Evolutionary conservation across 208 protist genomes (phyloP).

Genomic region (Leishmania turanica): DNA sequence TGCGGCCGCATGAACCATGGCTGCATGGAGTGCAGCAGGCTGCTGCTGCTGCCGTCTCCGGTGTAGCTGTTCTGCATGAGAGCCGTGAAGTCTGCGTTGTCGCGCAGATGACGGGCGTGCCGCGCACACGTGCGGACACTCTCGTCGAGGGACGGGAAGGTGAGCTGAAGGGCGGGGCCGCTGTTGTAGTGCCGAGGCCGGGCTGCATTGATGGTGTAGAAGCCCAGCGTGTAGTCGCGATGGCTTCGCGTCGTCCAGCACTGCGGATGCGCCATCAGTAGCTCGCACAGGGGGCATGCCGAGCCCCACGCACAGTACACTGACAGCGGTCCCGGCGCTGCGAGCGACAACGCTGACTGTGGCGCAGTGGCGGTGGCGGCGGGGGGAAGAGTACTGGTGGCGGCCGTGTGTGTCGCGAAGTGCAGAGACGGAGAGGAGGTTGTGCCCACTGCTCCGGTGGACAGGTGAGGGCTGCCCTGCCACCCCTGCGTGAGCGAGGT

Average conservation of each 20-base stretch:
- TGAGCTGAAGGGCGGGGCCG: constrained; percentile 27
- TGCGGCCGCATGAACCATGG: constrained; percentile 77
- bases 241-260: constrained; percentile 44
- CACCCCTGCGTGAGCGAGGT: not conserved
- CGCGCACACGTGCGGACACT: constrained; percentile 39
- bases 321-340: constrained; percentile 18
- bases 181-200: not conserved
- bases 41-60: constrained; percentile 12
- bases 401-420: not conserved
- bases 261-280: constrained; percentile 51
- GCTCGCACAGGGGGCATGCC: constrained; percentile 75
- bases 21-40: constrained; percentile 33
- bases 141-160: constrained; percentile 63
- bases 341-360: not conserved
- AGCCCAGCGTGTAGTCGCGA: constrained; percentile 19
- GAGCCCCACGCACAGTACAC: constrained; percentile 81
- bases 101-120: constrained; percentile 19
- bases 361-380: not conserved
- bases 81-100: constrained; percentile 16
- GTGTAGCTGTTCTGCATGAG: constrained; percentile 27
- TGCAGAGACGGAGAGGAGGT: constrained; percentile 10
- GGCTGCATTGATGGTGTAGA: constrained; percentile 8
- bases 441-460: not conserved
- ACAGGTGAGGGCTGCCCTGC: not conserved
- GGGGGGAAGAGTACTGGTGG: not conserved